phyloP scores from a whole-genome alignment of 805 yeast species.

The Yarrowia deformans region DNA sequence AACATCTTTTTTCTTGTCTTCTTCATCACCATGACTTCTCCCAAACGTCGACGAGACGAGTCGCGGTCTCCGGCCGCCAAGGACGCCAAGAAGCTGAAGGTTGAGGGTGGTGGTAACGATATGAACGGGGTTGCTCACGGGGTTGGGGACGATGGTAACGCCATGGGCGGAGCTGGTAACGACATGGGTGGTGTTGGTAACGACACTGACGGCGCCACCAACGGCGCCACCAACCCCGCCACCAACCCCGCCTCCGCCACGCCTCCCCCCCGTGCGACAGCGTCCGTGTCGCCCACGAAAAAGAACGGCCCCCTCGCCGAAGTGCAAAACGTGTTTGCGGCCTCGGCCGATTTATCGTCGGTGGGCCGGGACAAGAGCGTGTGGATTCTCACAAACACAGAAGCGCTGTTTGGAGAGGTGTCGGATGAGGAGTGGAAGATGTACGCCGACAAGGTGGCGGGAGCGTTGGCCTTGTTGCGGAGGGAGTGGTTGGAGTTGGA shows the following conservation, averaged over 20 bases:
- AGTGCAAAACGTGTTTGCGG: slow-evolving; percentile 13
- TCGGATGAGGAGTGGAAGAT: slow-evolving; percentile 20
- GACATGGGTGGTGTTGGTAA: neutral
- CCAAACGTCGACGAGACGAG: slow-evolving; percentile 35
- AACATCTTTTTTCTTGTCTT: neutral
- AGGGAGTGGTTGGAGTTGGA: slow-evolving; percentile 30
- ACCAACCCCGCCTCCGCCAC: too few relatives aligned
- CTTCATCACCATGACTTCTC: slow-evolving; percentile 9
- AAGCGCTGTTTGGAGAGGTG: slow-evolving; percentile 33
- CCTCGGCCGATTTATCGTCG: neutral
- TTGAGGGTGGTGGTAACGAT: slow-evolving; percentile 3
- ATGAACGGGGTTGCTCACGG: neutral
- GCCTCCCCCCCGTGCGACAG: neutral
- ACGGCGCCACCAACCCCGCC: neutral
- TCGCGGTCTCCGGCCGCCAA: slow-evolving; percentile 15
- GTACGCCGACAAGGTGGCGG: slow-evolving; percentile 18
- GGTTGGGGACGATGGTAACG: neutral
- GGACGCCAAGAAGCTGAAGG: slow-evolving; percentile 12
- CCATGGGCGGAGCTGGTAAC: neutral
- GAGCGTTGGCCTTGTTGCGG: slow-evolving; percentile 10
- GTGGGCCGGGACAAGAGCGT: neutral
- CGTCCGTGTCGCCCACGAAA: slow-evolving; percentile 19
- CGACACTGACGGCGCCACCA: neutral
- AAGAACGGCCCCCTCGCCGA: slow-evolving; percentile 10
- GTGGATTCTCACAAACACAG: slow-evolving; percentile 15